Base-by-base conservation (phyloP, 495 filamentous ascomycete species). In the Penicillium cinerascens region DNA sequence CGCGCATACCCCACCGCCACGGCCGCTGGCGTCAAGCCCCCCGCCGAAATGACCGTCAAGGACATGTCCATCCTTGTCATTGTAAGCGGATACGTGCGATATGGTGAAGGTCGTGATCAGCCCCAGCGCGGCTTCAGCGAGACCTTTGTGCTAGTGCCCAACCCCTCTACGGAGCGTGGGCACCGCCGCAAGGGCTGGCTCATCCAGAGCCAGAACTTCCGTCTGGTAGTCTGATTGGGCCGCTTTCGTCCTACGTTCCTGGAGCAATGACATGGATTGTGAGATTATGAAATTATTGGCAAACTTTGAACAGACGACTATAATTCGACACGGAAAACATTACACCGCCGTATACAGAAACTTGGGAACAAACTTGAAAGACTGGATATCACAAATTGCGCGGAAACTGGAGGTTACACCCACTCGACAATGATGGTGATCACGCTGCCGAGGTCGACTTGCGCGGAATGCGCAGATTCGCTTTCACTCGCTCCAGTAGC, bases 401-500 rank as follows among this genome's bases (percentile, higher is more conserved):
- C 29, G 10, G 29, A 33, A 3, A 13, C 7, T 33, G 20, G 20
- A 43, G 22, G 25, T n/a, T 3, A 29, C 27, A 8, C 16, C 29
- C 13, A 16, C 23, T 27, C 35, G 21, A 41, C 26, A 16, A 45
- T 54, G 10, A 53, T 37, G 43, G 48, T 47, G 55, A 38, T 35
- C 44, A 42, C 27, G 48, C 37, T 29, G 42, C 21, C 21, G 58
- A 36, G 6, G 54, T 37, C 18, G 63, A 55, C 22, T 47, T 65
- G 41, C 65, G 78, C 54, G 74, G 68, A 42, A 65, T 52, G 16
- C 85, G 78, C 76, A 95, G 75, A 65, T 95, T 95, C 3, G 86
- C 85, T 69, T 80, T 86, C 11, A 97, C 82, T 56, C 90, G 75
- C 57, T 91, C 89, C 3, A 96, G 64, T 6, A 97, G 71, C 63